Evolutionary conservation across 345 rosid species (phyloP), one percentile per base, ranked within the genome.

Genomic region (Camelina neglecta): DNA sequence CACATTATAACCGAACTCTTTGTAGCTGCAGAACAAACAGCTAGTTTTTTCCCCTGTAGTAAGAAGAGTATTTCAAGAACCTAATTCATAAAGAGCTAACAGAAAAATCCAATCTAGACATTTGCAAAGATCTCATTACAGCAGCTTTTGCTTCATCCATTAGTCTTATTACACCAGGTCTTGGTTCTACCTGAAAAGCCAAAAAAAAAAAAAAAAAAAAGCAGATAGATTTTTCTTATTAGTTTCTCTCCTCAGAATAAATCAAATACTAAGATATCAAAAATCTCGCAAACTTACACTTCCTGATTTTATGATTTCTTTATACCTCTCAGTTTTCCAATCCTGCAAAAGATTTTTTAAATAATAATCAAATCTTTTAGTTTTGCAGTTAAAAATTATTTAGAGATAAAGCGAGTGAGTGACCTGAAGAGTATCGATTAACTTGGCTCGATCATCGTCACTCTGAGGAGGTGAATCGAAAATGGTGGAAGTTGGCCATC

Each of bases 1-100:
- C 95, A 89, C 3, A 94, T 85, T 61, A 94, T 71, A 59, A 94
- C 98, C 0, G 98, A 94, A 85, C 96, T 94, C 88, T 92, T 94
- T 20, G 98, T 94, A 74, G 96, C 98, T 49, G 98, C 98, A 38
- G 98, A 94, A 80, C 98, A 92, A 62, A 92, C 93, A 71, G 98
- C 90, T 63, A 94, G 75, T 55, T 78, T 84, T 66, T 82, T 94
- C 48, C 97, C 96, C 98, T 94, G 74, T 68, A 75, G n/a, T 35
- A 65, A 77, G 4, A 29, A 29, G 31, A 29, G 18, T 38, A 67
- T 13, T 44, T 29, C n/a, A 58, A 77, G 49, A 71, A 60, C 50
- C 56, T 20, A n/a, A 18, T 18, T 18, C 18, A 18, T 18, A 18
- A 18, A 18, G 18, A 18, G 18, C 18, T 18, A 18, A 18, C 18